These are phyloP conservation scores for Fusarium keratoplasticum DNA, from an alignment of 2,329 filamentous ascomycete genomes.

Conservation along the genomic window DNA sequence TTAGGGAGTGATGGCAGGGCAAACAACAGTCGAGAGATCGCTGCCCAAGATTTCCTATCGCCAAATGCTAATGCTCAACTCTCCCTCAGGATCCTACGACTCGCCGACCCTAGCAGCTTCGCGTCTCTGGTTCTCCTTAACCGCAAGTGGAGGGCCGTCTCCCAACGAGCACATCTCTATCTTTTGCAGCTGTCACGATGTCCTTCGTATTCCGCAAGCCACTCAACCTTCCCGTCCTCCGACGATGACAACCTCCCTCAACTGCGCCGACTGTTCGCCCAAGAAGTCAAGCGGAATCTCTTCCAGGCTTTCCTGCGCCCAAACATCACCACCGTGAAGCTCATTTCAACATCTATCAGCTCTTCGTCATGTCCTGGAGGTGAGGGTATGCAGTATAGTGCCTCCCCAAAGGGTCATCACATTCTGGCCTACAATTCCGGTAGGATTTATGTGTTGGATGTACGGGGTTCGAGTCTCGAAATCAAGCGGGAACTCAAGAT, in stretches of 20 bases:
- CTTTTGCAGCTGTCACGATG: constrained; percentile 71
- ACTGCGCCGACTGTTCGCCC: constrained; percentile 74
- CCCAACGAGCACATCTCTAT: constrained; percentile 73
- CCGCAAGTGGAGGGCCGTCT: constrained; percentile 72
- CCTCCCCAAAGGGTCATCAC: constrained; percentile 80
- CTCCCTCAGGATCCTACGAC: constrained; percentile 67
- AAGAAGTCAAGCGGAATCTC: constrained; percentile 79
- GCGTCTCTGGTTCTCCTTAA: constrained; percentile 75
- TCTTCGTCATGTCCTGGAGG: constrained; percentile 85
- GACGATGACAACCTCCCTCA: constrained; percentile 65
- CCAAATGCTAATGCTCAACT: constrained; percentile 35
- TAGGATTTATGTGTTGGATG: constrained; percentile 82
- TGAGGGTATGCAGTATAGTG: constrained; percentile 86
- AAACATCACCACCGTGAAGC: constrained; percentile 76
- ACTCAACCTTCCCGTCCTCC: constrained; percentile 53
- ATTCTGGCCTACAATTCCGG: constrained; percentile 88
- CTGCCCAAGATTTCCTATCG: not conserved
- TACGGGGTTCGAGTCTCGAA: constrained; percentile 67
- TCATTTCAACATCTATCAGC: constrained; percentile 86
- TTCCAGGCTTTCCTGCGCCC: constrained; percentile 82
- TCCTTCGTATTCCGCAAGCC: constrained; percentile 67
- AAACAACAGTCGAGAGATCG: not conserved
- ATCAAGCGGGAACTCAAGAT: constrained; percentile 86
- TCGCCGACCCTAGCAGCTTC: constrained; percentile 71
- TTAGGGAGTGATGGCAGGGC: not conserved